These are phyloP conservation scores for Cryptosporidium viatorum DNA, from an alignment of 169 alveolate genomes.

Conservation along the genomic window DNA sequence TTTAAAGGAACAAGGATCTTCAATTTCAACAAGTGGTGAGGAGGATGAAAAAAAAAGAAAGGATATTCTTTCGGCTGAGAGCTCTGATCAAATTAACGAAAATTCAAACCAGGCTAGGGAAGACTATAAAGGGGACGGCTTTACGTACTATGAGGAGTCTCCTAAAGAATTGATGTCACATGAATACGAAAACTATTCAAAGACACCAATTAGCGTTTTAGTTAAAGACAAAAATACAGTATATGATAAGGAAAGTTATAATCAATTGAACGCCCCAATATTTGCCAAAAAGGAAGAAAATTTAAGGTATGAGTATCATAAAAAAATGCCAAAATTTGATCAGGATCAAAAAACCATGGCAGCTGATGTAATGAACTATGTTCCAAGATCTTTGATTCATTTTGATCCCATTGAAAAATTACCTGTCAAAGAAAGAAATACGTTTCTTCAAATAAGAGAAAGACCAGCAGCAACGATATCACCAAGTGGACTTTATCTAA, in stretches of 20 bases:
- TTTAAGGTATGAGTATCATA: constrained; percentile 45
- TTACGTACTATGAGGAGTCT: constrained; percentile 45
- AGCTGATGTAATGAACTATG: constrained; percentile 21
- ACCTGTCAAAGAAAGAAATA: constrained; percentile 43
- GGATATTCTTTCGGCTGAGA: background rate
- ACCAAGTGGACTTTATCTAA: constrained; percentile 61
- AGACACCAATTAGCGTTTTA: constrained; percentile 21
- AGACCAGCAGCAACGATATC: constrained; percentile 74
- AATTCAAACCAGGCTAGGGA: background rate
- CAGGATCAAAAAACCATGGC: constrained; percentile 12
- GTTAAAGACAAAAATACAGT: constrained; percentile 12
- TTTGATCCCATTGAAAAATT: constrained; percentile 20
- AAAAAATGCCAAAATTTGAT: constrained; percentile 51
- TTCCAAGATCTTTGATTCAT: constrained; percentile 62
- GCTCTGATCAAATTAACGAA: background rate
- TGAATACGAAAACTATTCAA: constrained; percentile 34
- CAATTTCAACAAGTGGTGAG: background rate
- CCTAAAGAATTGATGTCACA: constrained; percentile 48
- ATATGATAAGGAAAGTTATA: constrained; percentile 12
- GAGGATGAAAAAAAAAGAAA: background rate
- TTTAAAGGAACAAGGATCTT: background rate
- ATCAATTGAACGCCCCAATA: constrained; percentile 23
- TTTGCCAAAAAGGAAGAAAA: background rate
- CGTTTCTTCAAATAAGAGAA: constrained; percentile 44
- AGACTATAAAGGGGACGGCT: background rate